Evolutionary conservation across 2,329 filamentous ascomycete species (phyloP).

Genomic region (Aspergillus costaricaensis): DNA sequence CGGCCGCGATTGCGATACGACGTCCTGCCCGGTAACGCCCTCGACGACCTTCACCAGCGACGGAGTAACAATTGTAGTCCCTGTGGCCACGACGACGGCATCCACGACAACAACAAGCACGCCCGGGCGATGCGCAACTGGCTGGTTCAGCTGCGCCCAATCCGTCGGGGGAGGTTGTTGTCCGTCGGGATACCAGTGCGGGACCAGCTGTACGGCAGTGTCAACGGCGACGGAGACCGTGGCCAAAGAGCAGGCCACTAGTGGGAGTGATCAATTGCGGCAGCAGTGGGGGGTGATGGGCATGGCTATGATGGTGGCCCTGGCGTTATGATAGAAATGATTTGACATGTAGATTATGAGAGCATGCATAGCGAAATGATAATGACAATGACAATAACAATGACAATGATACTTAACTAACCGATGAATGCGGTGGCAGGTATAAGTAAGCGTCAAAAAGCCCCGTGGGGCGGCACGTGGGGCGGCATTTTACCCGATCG

Average conservation of each 20-base stretch:
- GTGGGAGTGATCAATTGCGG: slow-evolving; percentile 12
- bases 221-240: slow-evolving; percentile 56
- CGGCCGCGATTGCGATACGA: slow-evolving; percentile 78
- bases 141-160: slow-evolving; percentile 74
- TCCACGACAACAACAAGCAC: slow-evolving; percentile 31
- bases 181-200: slow-evolving; percentile 74
- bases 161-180: slow-evolving; percentile 79
- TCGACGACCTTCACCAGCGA: slow-evolving; percentile 66
- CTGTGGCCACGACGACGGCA: slow-evolving; percentile 47
- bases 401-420: neutral
- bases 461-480: slow-evolving; percentile 14
- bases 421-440: slow-evolving; percentile 3
- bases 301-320: slow-evolving; percentile 12
- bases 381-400: slow-evolving; percentile 11
- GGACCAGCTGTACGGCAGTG: slow-evolving; percentile 68
- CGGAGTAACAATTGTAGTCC: slow-evolving; percentile 71
- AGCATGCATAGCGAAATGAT: neutral
- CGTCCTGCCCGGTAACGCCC: slow-evolving; percentile 70
- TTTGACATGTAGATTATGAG: neutral
- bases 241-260: slow-evolving; percentile 39
- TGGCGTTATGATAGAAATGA: slow-evolving; percentile 2
- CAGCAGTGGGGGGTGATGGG: slow-evolving; percentile 8
- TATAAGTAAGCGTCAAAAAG: slow-evolving; percentile 1
- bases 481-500: slow-evolving; percentile 12
- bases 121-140: slow-evolving; percentile 65